phyloP scores from a whole-genome alignment of 306 rosid genomes.

The Boehmeria nivea region DNA sequence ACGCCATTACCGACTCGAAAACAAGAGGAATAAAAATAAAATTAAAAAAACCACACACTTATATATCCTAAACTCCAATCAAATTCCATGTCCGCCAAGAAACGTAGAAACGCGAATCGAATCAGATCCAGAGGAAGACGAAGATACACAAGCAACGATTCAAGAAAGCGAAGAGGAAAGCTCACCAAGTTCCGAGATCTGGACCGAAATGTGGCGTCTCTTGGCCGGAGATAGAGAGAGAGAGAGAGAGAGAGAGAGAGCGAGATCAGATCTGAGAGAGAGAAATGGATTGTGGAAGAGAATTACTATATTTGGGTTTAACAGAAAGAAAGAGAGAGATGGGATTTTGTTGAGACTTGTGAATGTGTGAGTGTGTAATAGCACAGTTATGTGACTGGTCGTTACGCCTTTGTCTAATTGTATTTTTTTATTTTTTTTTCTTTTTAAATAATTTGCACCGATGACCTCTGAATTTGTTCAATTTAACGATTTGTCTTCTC shows the following conservation, averaged over 20 bases:
- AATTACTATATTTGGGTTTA: constrained; percentile 1
- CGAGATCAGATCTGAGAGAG: constrained; percentile 1
- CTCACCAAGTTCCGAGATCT: constrained; percentile 19
- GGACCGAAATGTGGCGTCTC: constrained; percentile 1
- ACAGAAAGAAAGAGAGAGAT: not conserved
- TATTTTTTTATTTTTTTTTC: no score
- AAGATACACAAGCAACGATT: not conserved
- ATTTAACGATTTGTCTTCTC: no score
- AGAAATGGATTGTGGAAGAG: not conserved
- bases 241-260: not conserved
- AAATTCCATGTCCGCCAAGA: not conserved
- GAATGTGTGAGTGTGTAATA: not conserved
- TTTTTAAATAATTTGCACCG: no score
- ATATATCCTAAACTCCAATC: constrained; percentile 9
- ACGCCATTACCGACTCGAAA: not conserved
- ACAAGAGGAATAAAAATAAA: not conserved
- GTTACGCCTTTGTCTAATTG: not conserved
- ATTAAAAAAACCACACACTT: not conserved
- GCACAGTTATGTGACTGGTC: not conserved
- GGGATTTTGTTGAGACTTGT: no score
- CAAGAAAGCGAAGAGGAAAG: not conserved
- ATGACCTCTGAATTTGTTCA: no score
- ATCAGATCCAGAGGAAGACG: no score
- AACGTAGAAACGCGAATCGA: not conserved
- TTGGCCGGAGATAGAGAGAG: not conserved